Evolutionary conservation across 495 filamentous ascomycete genomes (phyloP).

Genomic region (Pyrenula massariospora): DNA sequence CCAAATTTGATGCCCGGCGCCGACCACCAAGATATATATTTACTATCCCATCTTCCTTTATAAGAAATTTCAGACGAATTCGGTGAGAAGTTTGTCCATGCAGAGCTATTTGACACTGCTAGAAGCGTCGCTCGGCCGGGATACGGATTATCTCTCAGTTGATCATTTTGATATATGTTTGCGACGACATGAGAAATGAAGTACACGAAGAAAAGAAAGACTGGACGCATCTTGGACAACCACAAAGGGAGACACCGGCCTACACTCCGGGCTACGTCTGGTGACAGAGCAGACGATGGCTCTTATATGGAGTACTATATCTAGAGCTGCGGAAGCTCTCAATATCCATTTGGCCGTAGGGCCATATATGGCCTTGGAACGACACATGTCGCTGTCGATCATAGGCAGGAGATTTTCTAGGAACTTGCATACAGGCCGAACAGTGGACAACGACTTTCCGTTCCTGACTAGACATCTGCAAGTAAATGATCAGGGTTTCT

Average conservation of each 20-base stretch:
- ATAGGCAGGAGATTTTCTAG: neutral
- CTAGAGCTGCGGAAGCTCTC: too few relatives aligned
- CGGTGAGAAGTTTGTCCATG: constrained; percentile 39
- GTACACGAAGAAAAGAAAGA: neutral
- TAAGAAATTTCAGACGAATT: constrained; percentile 52
- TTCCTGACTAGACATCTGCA: neutral
- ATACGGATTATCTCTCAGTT: constrained; percentile 29
- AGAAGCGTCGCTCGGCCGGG: constrained; percentile 18
- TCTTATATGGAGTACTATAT: too few relatives aligned
- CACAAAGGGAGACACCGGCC: too few relatives aligned
- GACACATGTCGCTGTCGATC: constrained; percentile 35
- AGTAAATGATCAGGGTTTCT: neutral
- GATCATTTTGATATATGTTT: constrained; percentile 55
- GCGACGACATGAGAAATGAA: constrained; percentile 2
- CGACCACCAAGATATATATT: constrained; percentile 54
- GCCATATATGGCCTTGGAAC: too few relatives aligned
- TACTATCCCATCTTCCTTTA: constrained; percentile 59
- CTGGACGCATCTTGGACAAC: neutral
- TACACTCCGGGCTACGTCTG: too few relatives aligned
- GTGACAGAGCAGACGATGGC: too few relatives aligned
- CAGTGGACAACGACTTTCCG: neutral
- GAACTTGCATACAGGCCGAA: neutral
- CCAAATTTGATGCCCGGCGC: constrained; percentile 52
- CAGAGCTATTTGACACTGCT: constrained; percentile 11
- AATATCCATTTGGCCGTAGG: too few relatives aligned